Conservation (phyloP, 2,329 filamentous ascomycete species). For the Aspergillus oerlinghausenensis region DNA sequence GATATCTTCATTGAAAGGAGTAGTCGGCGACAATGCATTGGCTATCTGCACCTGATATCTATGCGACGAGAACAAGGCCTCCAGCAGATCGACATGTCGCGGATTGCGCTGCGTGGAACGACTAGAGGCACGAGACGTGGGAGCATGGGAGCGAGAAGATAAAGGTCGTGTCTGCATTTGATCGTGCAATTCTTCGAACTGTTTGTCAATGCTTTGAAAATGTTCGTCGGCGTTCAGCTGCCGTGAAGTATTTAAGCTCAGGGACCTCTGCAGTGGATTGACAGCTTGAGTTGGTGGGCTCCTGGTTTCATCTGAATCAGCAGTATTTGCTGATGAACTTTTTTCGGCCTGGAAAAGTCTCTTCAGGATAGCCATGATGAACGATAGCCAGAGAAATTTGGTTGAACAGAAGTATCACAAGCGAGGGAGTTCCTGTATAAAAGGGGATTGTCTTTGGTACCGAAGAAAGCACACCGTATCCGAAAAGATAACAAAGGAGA, state of each 20-base stretch:
- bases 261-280: slow-evolving; percentile 7
- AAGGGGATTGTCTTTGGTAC: neutral
- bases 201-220: slow-evolving; percentile 36
- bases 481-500: neutral
- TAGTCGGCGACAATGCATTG: slow-evolving; percentile 26
- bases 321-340: slow-evolving; percentile 9
- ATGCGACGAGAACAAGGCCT: slow-evolving; percentile 35
- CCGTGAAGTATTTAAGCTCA: slow-evolving; percentile 13
- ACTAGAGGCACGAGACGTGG: slow-evolving; percentile 20
- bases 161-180: slow-evolving; percentile 27
- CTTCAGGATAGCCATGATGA: slow-evolving; percentile 30
- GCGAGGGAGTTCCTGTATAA: neutral
- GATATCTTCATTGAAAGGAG: slow-evolving; percentile 41
- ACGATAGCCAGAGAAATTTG: neutral
- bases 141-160: slow-evolving; percentile 22
- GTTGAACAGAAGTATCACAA: neutral
- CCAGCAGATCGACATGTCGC: slow-evolving; percentile 39
- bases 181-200: slow-evolving; percentile 37
- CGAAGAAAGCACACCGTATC: no score
- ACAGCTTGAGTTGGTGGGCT: neutral
- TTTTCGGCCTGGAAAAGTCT: slow-evolving; percentile 31
- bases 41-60: slow-evolving; percentile 21
- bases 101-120: slow-evolving; percentile 17
- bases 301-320: slow-evolving; percentile 5
- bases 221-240: slow-evolving; percentile 25